Conservation (phyloP, 306 rosid genomes). For the Trifolium pratense region DNA sequence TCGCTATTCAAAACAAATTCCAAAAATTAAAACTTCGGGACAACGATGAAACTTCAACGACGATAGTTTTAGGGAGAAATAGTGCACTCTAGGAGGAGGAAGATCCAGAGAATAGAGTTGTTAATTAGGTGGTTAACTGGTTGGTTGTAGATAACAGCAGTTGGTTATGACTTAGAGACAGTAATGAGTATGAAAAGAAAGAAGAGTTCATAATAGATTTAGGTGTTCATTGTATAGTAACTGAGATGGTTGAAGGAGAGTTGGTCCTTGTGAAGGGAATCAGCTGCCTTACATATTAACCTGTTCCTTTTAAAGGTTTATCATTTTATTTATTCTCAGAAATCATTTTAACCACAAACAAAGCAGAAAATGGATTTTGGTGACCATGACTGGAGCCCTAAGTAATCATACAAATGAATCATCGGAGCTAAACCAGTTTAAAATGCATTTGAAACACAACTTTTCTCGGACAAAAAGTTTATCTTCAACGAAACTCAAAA, state of each 20-base stretch:
- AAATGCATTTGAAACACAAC: background rate
- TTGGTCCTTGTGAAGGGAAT: background rate
- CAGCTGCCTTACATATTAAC: background rate
- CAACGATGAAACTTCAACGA: background rate
- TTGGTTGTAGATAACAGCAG: conserved; percentile 7
- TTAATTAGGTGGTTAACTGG: background rate
- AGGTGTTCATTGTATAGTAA: conserved; percentile 1
- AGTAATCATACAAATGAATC: background rate
- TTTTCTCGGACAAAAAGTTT: background rate
- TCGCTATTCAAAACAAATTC: background rate
- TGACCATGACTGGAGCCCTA: background rate
- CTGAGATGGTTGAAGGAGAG: background rate
- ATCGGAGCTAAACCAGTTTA: background rate
- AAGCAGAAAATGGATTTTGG: background rate
- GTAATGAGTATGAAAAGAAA: background rate
- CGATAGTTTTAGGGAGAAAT: background rate
- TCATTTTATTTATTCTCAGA: background rate
- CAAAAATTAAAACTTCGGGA: background rate
- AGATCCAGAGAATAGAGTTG: background rate
- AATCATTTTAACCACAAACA: background rate
- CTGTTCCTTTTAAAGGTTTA: background rate
- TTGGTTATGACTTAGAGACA: background rate
- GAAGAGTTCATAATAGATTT: background rate
- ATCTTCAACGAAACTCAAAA: conserved; percentile 2
- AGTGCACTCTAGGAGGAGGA: conserved; percentile 2